Percentiles rank a stretch among this genome's conserved stretches.
These are phyloP conservation scores for Chlorella ohadii DNA, from an alignment of 139 green algal genomes.

Conservation along the genomic window DNA sequence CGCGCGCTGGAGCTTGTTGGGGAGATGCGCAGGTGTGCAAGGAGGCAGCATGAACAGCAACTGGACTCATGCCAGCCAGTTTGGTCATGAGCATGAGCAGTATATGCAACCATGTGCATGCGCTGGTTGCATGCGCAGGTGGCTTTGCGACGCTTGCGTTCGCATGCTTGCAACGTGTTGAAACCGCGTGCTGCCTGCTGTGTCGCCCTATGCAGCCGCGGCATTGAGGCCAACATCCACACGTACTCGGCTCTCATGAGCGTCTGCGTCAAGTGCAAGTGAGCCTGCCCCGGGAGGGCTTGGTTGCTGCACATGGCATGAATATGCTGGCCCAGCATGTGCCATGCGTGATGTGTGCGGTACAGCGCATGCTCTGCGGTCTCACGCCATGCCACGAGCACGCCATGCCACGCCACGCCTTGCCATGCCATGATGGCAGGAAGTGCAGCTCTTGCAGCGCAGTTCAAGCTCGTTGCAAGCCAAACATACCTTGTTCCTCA, in stretches of 20 bases:
- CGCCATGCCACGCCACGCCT: neutral
- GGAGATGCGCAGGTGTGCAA: constrained; percentile 55
- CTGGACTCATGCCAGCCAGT: too few relatives aligned
- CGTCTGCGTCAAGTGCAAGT: constrained; percentile 67
- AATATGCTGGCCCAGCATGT: too few relatives aligned
- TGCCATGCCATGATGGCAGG: neutral
- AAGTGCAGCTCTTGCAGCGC: neutral
- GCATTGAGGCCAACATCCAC: constrained; percentile 73
- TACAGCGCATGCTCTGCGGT: too few relatives aligned
- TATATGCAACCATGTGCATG: too few relatives aligned
- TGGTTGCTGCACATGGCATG: neutral
- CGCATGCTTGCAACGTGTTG: too few relatives aligned
- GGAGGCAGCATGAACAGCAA: too few relatives aligned
- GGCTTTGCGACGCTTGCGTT: too few relatives aligned
- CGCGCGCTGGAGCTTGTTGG: constrained; percentile 63
- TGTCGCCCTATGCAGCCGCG: constrained; percentile 9
- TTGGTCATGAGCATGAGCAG: too few relatives aligned
- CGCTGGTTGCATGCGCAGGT: too few relatives aligned
- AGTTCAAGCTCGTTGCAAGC: too few relatives aligned
- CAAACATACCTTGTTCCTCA: too few relatives aligned
- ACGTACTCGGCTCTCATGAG: constrained; percentile 79
- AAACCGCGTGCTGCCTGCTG: too few relatives aligned
- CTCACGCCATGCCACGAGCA: neutral
- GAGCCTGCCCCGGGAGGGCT: neutral
- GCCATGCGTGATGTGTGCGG: neutral